phyloP scores from a whole-genome alignment of 2,329 filamentous ascomycete genomes.

The Sporothrix brasiliensis region DNA sequence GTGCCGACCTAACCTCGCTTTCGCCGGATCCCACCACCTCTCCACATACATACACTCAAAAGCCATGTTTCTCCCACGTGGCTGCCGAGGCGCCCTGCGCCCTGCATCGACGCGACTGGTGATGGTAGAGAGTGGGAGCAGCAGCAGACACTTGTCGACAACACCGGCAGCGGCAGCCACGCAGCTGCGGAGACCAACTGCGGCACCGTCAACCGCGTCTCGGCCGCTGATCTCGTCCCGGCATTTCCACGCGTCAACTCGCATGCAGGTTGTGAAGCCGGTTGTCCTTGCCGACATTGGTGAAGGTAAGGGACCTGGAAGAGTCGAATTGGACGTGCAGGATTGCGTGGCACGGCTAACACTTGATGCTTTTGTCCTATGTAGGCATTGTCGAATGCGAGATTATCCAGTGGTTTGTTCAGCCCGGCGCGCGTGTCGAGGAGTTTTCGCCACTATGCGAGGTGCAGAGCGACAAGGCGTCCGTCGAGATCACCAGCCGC shows the following conservation, averaged over 20 bases:
- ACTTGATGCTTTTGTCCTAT: not conserved
- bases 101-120: constrained; percentile 41
- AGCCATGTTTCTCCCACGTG: constrained; percentile 59
- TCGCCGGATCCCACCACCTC: not conserved
- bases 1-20: not conserved
- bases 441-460: constrained; percentile 98
- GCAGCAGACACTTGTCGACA: constrained; percentile 8
- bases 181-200: constrained; percentile 5
- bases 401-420: constrained; percentile 99
- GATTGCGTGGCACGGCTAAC: not conserved
- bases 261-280: constrained; percentile 67
- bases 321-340: constrained; percentile 39
- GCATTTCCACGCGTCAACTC: constrained; percentile 56
- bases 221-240: constrained; percentile 39
- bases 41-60: constrained; percentile 21
- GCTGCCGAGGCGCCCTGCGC: constrained; percentile 52
- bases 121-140: constrained; percentile 14
- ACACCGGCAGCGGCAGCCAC: not conserved
- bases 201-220: not conserved
- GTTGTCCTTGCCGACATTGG: constrained; percentile 84
- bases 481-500: constrained; percentile 87
- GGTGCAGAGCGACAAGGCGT: constrained; percentile 96
- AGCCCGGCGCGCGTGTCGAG: constrained; percentile 91
- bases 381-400: constrained; percentile 96
- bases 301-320: constrained; percentile 59